Evolutionary conservation across 2,329 filamentous ascomycete genomes (phyloP).

Genomic region (Kalaharituber pfeilii): DNA sequence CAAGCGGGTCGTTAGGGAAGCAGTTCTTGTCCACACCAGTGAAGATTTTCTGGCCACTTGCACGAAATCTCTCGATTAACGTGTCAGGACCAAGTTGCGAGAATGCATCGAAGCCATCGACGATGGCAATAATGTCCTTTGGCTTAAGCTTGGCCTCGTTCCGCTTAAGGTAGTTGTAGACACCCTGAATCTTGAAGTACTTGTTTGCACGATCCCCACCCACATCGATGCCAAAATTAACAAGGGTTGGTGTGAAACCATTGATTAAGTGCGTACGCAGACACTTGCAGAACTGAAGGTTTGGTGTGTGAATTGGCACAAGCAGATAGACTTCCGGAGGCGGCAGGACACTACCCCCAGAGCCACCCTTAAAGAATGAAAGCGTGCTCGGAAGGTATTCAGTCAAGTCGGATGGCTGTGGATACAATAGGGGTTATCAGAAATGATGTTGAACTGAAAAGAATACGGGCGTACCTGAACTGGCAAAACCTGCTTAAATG

Average conservation of each 20-base stretch:
- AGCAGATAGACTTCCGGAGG: background rate
- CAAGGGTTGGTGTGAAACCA: background rate
- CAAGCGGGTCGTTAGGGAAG: constrained; percentile 27
- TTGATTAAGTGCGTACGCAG: background rate
- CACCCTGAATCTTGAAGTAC: background rate
- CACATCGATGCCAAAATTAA: background rate
- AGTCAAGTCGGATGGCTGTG: background rate
- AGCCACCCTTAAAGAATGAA: background rate
- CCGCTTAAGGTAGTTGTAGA: background rate
- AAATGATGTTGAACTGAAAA: background rate
- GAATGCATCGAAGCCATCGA: constrained; percentile 47
- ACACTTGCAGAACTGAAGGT: background rate
- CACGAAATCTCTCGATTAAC: constrained; percentile 44
- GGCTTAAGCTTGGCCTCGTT: constrained; percentile 21
- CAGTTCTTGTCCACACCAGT: constrained; percentile 34
- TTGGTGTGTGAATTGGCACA: background rate
- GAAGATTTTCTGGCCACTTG: constrained; percentile 33
- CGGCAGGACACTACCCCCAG: background rate
- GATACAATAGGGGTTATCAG: background rate
- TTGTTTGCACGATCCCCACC: background rate
- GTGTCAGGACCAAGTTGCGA: constrained; percentile 48
- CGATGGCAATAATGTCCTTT: constrained; percentile 42
- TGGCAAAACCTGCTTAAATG: background rate
- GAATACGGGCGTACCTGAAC: background rate
- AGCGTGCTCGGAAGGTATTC: background rate